Conservation (phyloP, 2,329 filamentous ascomycete species). For the Clarireedia homoeocarpa region DNA sequence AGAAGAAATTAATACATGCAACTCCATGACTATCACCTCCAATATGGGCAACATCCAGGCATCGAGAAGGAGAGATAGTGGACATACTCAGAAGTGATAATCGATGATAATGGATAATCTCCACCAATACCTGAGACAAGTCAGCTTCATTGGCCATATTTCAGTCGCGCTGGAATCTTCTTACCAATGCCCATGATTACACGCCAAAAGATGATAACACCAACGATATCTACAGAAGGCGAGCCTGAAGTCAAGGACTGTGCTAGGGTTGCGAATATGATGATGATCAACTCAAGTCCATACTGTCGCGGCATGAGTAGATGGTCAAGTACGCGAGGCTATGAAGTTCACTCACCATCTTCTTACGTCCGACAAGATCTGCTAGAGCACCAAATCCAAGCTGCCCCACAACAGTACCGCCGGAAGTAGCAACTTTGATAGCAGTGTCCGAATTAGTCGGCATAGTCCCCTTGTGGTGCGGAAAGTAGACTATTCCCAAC, state of each 20-base stretch:
- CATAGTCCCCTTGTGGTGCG: constrained; percentile 42
- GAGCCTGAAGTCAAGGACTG: constrained; percentile 59
- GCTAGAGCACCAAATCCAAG: constrained; percentile 70
- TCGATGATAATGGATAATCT: constrained; percentile 74
- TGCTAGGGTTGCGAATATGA: constrained; percentile 68
- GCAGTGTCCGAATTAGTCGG: constrained; percentile 63
- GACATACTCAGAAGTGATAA: constrained; percentile 66
- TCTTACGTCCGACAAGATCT: constrained; percentile 67
- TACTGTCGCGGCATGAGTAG: constrained; percentile 36
- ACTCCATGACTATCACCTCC: too few relatives aligned
- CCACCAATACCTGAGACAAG: constrained; percentile 58
- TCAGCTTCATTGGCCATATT: background rate
- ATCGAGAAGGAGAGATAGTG: too few relatives aligned
- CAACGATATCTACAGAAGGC: constrained; percentile 51
- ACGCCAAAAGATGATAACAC: constrained; percentile 71
- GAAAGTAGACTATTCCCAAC: constrained; percentile 20
- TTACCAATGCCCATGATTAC: constrained; percentile 51
- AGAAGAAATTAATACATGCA: too few relatives aligned
- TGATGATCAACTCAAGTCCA: constrained; percentile 68
- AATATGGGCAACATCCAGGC: too few relatives aligned
- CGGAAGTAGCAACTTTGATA: constrained; percentile 77
- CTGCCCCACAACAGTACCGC: constrained; percentile 76
- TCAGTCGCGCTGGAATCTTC: background rate
- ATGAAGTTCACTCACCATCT: constrained; percentile 34
- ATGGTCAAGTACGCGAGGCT: background rate